Evolutionary conservation across 805 yeast genomes (phyloP).

Genomic region (Starmerella roubikii): DNA sequence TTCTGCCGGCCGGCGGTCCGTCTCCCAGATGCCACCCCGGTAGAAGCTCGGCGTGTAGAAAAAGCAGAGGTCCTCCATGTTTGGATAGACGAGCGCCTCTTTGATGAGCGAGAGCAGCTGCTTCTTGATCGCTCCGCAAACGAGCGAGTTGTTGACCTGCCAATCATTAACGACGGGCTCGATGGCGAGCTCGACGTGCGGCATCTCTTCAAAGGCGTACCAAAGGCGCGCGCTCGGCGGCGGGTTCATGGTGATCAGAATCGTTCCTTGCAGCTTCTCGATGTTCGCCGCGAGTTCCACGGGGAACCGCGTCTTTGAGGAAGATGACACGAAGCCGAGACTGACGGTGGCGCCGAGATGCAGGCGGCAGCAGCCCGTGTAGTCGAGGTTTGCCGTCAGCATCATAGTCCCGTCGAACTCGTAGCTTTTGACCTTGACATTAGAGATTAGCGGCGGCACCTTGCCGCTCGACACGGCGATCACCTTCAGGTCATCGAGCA

Average conservation of each 20-base stretch:
- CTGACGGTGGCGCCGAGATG: conserved; percentile 71
- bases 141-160: conserved; percentile 59
- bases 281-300: conserved; percentile 57
- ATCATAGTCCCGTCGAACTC: conserved; percentile 69
- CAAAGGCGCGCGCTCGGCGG: conserved; percentile 86
- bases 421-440: conserved; percentile 53
- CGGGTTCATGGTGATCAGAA: conserved; percentile 58
- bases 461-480: conserved; percentile 61
- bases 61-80: conserved; percentile 75
- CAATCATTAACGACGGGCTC: conserved; percentile 89
- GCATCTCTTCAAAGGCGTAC: conserved; percentile 77
- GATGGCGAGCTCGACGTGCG: conserved; percentile 55
- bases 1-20: no score
- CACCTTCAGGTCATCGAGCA: conserved; percentile 69
- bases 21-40: conserved; percentile 91
- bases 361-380: conserved; percentile 62
- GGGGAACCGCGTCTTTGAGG: conserved; percentile 61
- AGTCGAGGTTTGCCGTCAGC: conserved; percentile 47
- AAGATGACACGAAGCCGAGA: conserved; percentile 59
- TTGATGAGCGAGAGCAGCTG: conserved; percentile 65
- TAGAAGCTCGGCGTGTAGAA: conserved; percentile 49
- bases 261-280: conserved; percentile 56
- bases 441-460: conserved; percentile 66
- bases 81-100: conserved; percentile 72
- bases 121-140: conserved; percentile 68